Percentiles rank a stretch among this genome's conserved stretches.
These are phyloP conservation scores for Trichoderma asperelloides DNA, from an alignment of 495 filamentous ascomycete genomes.

Conservation along the genomic window DNA sequence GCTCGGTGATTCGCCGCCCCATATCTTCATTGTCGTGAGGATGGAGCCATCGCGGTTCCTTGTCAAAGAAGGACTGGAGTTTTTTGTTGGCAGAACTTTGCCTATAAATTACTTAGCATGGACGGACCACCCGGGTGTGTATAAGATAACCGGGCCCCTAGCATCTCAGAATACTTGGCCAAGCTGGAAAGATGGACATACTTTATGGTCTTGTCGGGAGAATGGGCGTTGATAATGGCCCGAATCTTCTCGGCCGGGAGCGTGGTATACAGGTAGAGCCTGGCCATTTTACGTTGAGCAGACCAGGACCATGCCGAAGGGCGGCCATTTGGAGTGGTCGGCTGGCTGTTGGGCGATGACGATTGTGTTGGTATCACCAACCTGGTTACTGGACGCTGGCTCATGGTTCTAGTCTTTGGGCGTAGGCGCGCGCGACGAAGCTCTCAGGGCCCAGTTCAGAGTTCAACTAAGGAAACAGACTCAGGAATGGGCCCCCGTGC, in stretches of 20 bases:
- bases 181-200: not conserved
- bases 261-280: conserved; percentile 37
- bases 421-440: no score
- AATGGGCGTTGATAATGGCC: conserved; percentile 11
- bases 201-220: conserved; percentile 12
- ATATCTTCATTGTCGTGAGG: conserved; percentile 36
- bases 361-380: not conserved
- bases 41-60: conserved; percentile 38
- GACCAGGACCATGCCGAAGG: conserved; percentile 37
- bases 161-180: no score
- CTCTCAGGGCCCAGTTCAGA: no score
- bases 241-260: conserved; percentile 33
- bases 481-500: not conserved
- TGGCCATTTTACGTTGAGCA: conserved; percentile 32
- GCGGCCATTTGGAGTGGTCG: conserved; percentile 23
- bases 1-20: conserved; percentile 26
- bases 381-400: not conserved
- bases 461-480: no score
- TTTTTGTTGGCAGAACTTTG: conserved; percentile 41
- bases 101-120: conserved; percentile 14
- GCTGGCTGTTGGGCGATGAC: conserved; percentile 1
- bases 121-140: no score
- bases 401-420: not conserved
- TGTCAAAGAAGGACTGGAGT: conserved; percentile 36
- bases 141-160: no score